Evolutionary conservation across 495 filamentous ascomycete genomes (phyloP).

Genomic region (Antarctomyces pellizariae): DNA sequence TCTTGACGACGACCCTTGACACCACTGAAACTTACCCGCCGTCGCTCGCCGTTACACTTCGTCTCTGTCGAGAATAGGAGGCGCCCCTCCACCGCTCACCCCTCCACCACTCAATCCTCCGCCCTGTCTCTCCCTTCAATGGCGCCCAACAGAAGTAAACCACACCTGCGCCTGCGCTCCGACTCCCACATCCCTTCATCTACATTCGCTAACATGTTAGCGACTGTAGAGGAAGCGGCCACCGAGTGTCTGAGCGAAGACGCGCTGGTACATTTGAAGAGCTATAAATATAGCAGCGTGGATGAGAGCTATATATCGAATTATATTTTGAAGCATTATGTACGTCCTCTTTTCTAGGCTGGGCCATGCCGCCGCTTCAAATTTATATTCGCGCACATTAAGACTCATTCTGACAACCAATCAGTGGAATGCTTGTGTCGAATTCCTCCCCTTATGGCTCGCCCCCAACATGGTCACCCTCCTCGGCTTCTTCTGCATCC

Average conservation of each 20-base stretch:
- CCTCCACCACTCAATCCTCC: too few relatives aligned
- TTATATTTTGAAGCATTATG: constrained; percentile 86
- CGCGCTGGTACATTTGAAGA: constrained; percentile 59
- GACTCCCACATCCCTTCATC: constrained; percentile 4
- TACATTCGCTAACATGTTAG: constrained; percentile 8
- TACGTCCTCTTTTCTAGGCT: constrained; percentile 25
- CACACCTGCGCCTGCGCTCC: constrained; percentile 3
- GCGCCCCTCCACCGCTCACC: too few relatives aligned
- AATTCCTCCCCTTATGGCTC: constrained; percentile 81
- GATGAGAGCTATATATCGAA: constrained; percentile 89
- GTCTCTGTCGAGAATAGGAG: too few relatives aligned
- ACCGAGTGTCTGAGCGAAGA: constrained; percentile 35
- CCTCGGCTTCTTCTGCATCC: constrained; percentile 81
- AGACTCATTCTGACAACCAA: constrained; percentile 12
- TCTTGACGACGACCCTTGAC: too few relatives aligned
- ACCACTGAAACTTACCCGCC: too few relatives aligned
- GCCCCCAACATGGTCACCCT: constrained; percentile 96
- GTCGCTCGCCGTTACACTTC: too few relatives aligned
- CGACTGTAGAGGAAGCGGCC: constrained; percentile 20
- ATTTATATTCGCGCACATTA: too few relatives aligned
- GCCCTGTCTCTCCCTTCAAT: too few relatives aligned
- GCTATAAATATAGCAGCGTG: constrained; percentile 90
- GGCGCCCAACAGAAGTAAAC: constrained; percentile 20
- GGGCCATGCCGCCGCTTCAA: too few relatives aligned
- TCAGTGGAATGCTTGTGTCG: constrained; percentile 94